Evolutionary conservation across 2,329 filamentous ascomycete genomes (phyloP).

Genomic region (Mollisiaceae sp.): DNA sequence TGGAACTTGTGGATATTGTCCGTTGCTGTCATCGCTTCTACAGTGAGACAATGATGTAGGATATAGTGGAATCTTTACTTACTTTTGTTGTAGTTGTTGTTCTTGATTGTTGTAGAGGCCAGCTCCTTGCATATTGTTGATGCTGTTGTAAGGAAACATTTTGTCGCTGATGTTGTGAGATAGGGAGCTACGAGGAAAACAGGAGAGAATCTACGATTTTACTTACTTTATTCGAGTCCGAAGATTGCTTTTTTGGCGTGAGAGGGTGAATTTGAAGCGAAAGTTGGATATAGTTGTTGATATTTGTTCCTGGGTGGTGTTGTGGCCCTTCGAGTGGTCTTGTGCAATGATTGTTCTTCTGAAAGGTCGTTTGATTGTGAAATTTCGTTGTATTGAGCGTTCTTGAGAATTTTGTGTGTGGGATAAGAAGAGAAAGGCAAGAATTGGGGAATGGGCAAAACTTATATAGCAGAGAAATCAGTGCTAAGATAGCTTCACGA

Average conservation of each 20-base stretch:
- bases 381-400: neutral
- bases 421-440: neutral
- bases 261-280: neutral
- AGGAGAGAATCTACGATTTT: neutral
- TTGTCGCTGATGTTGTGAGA: slow-evolving; percentile 1
- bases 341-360: neutral
- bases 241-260: neutral
- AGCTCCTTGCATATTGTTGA: neutral
- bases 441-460: neutral
- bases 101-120: no score
- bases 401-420: neutral
- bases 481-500: no score
- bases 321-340: neutral
- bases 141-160: neutral
- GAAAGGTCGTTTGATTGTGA: neutral
- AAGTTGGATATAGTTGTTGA: neutral
- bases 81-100: no score
- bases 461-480: no score
- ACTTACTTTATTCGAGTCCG: neutral
- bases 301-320: neutral
- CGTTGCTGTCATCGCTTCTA: no score
- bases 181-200: neutral
- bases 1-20: no score
- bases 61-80: neutral
- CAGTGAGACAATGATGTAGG: no score